Evolutionary conservation across 208 protist genomes (phyloP).

Genomic region (Entamoeba moshkovskii): DNA sequence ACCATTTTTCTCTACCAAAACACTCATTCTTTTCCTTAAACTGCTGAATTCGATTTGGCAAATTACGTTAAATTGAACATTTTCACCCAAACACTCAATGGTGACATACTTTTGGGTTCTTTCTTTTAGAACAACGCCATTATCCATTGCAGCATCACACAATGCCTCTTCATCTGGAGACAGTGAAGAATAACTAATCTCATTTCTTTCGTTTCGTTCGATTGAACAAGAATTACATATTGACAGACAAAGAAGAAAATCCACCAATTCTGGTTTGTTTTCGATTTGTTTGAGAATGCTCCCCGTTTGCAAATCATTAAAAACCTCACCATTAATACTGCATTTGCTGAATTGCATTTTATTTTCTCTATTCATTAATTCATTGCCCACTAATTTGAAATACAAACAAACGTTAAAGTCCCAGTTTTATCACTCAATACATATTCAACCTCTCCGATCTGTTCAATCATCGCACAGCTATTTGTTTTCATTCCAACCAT

Average conservation of each 20-base stretch:
- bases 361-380: constrained; percentile 32
- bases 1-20: neutral
- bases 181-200: neutral
- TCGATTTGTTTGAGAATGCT: neutral
- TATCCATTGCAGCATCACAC: constrained; percentile 12
- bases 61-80: neutral
- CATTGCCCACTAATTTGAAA: neutral
- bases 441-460: constrained; percentile 34
- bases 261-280: neutral
- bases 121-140: constrained; percentile 11
- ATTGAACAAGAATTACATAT: neutral
- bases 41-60: constrained; percentile 5
- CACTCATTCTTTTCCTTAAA: constrained; percentile 16
- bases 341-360: constrained; percentile 36
- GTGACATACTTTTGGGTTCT: neutral
- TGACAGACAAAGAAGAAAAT: neutral
- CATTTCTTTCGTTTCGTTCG: neutral
- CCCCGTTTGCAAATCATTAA: neutral
- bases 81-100: neutral
- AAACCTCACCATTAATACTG: neutral
- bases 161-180: constrained; percentile 32
- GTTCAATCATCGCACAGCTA: neutral
- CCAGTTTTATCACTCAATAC: constrained; percentile 65
- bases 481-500: neutral
- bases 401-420: constrained; percentile 44